A percentile compares a stretch with the other conserved stretches of the same genome.
These are phyloP conservation scores for Glycine soja DNA, from an alignment of 306 rosid genomes.

Conservation along the genomic window DNA sequence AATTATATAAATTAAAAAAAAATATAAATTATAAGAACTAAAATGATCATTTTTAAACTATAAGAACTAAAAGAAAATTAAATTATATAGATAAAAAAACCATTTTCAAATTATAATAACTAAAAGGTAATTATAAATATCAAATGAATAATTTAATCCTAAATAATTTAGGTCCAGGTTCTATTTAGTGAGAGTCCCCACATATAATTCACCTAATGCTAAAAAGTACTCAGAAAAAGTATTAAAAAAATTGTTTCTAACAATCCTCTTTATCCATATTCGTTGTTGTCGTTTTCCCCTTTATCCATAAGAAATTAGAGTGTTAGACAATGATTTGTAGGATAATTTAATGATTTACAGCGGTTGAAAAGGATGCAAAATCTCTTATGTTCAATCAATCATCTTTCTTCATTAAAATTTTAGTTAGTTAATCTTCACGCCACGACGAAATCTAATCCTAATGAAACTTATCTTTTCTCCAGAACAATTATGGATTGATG, in stretches of 20 bases:
- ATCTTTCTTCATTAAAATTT: background rate
- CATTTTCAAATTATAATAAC: too few relatives aligned
- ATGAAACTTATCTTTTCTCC: conserved; percentile 2
- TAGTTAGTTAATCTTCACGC: conserved; percentile 19
- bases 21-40: too few relatives aligned
- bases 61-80: too few relatives aligned
- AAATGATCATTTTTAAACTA: too few relatives aligned
- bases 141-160: too few relatives aligned
- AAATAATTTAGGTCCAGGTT: too few relatives aligned
- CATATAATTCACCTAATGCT: background rate
- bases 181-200: too few relatives aligned
- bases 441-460: conserved; percentile 34
- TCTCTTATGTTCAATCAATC: background rate
- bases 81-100: too few relatives aligned
- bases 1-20: too few relatives aligned
- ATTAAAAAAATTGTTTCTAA: background rate
- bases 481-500: conserved; percentile 21
- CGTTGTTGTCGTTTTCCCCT: background rate
- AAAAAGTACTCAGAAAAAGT: background rate
- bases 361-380: background rate
- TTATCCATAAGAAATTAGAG: background rate
- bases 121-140: too few relatives aligned
- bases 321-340: background rate
- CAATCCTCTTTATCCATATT: background rate
- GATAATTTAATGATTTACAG: background rate